Evolutionary conservation across 768 basidiomycete genomes (phyloP), one percentile per base, ranked within the genome.

Genomic region (Cystofilobasidium bisporidii): DNA sequence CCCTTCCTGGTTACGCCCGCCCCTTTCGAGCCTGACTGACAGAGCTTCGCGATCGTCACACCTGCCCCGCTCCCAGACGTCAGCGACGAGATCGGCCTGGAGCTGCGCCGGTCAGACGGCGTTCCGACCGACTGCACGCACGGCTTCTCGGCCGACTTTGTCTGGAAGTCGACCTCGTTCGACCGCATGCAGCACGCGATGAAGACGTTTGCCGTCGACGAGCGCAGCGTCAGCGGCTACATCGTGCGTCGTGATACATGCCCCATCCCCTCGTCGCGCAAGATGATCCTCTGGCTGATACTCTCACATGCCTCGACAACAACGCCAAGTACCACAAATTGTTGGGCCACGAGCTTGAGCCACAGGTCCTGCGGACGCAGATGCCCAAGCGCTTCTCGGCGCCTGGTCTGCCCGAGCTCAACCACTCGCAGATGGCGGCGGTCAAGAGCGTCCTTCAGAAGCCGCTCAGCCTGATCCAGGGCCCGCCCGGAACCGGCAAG

Each of bases 271-370:
- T n/a, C n/a, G n/a, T n/a, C n/a, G n/a, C n/a, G n/a, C n/a, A n/a
- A n/a, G n/a, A n/a, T n/a, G n/a, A n/a, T n/a, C n/a, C n/a, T n/a
- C n/a, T n/a, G n/a, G n/a, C n/a, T n/a, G n/a, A n/a, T n/a, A n/a
- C n/a, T n/a, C n/a, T n/a, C n/a, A n/a, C n/a, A n/a, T n/a, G n/a
- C n/a, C n/a, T n/a, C n/a, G n/a, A n/a, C n/a, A n/a, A n/a, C n/a
- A n/a, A n/a, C n/a, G n/a, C n/a, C n/a, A n/a, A 94, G 91, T 99
- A 99, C 76, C 96, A 98, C 78, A 99, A 98, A 78, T 84, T 99
- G 53, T 86, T 99, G 61, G 96, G 94, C 0, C 96, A 99, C 73
- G 96, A 99, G 73, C 84, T 96, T 14, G 93, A 97, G 75, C 94
- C 96, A 11, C 93, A 97, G 77, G 84, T 86, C 9, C 65, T 81